Conservation (phyloP, 257 asterid genomes). For the Euphrasia confusa region DNA sequence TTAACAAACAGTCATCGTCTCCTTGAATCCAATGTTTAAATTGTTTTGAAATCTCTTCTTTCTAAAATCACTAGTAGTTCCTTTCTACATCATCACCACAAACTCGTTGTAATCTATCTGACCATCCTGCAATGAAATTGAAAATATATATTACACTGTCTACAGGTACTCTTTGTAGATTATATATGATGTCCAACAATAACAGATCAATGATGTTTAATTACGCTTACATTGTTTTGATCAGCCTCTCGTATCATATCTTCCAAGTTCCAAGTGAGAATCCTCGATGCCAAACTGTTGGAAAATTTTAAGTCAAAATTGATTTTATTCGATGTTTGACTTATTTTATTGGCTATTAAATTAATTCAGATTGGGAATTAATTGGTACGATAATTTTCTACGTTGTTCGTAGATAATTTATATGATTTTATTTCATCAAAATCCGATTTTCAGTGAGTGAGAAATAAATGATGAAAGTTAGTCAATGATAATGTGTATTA, state of each 20-base stretch:
- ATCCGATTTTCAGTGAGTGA: no score
- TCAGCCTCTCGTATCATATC: constrained; percentile 39
- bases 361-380: no score
- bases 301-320: no score
- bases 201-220: background rate
- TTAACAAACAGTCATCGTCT: constrained; percentile 34
- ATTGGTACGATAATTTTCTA: no score
- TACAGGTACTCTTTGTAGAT: background rate
- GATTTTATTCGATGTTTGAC: no score
- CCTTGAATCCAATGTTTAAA: constrained; percentile 35
- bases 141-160: background rate
- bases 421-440: no score
- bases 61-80: constrained; percentile 37
- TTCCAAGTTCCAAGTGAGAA: constrained; percentile 26
- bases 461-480: no score
- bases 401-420: no score
- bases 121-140: constrained; percentile 32
- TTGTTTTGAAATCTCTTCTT: constrained; percentile 35
- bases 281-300: constrained; percentile 36
- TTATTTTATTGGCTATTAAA: no score
- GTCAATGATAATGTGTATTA: no score
- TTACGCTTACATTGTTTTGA: constrained; percentile 38
- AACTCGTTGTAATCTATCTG: constrained; percentile 45
- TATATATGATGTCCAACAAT: background rate
- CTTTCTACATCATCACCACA: constrained; percentile 50